A percentile compares a stretch with the other conserved stretches of the same genome.
Evolutionary conservation across 2,329 filamentous ascomycete genomes (phyloP).

Genomic region (Colletotrichum orchidophilum): DNA sequence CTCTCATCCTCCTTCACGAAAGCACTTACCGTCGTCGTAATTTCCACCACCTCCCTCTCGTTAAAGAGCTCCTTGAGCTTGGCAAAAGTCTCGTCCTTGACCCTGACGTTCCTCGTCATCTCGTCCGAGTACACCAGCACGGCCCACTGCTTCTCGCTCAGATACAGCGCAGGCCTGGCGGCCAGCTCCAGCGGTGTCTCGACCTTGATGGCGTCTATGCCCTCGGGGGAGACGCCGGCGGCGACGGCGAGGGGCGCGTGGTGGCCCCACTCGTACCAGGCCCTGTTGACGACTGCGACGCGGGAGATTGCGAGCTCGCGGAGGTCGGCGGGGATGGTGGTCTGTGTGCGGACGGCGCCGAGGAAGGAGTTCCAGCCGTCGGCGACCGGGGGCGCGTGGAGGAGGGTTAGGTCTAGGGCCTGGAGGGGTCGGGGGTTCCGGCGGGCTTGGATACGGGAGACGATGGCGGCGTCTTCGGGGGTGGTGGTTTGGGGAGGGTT

Average conservation of each 20-base stretch:
- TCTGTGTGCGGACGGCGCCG: constrained; percentile 67
- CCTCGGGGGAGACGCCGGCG: constrained; percentile 64
- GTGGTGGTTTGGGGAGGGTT: constrained; percentile 57
- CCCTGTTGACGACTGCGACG: constrained; percentile 81
- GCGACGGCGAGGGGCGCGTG: constrained; percentile 75
- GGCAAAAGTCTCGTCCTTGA: constrained; percentile 74
- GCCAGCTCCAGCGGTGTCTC: constrained; percentile 39
- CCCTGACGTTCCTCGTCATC: constrained; percentile 80
- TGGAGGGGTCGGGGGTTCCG: constrained; percentile 76
- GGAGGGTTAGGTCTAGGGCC: constrained; percentile 77
- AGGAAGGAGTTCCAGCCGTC: constrained; percentile 80
- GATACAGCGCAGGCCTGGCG: constrained; percentile 42
- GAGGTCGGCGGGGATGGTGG: constrained; percentile 61
- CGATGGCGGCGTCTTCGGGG: constrained; percentile 63
- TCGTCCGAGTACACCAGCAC: constrained; percentile 81
- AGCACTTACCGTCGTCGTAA: constrained; percentile 74
- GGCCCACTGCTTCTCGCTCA: constrained; percentile 71
- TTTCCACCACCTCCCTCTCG: constrained; percentile 81
- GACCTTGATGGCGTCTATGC: constrained; percentile 55
- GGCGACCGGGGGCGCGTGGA: constrained; percentile 78
- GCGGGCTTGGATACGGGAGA: constrained; percentile 71
- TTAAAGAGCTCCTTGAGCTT: constrained; percentile 68
- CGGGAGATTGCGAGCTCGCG: constrained; percentile 84
- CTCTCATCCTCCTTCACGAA: background rate
- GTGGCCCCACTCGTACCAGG: constrained; percentile 87